Evolutionary conservation across 2,329 filamentous ascomycete genomes (phyloP).

Genomic region (Incumbomyces lentus): DNA sequence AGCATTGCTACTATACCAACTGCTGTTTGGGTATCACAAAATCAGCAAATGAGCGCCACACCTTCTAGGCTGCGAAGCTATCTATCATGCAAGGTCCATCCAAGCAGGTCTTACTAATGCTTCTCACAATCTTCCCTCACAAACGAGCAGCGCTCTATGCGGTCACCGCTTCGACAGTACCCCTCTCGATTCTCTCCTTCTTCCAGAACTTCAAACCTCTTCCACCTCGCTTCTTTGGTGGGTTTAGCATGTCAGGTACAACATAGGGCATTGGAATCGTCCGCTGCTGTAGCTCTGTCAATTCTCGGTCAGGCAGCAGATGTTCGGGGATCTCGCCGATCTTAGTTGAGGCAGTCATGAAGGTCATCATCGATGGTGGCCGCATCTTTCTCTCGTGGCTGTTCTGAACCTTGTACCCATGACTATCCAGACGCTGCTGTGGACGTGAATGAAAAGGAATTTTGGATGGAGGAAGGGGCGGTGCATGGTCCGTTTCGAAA

Average conservation of each 20-base stretch:
- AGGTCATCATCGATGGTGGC: constrained; percentile 18
- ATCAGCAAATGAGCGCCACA: not conserved
- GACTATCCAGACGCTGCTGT: not conserved
- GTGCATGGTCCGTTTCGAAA: not conserved
- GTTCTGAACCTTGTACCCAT: not conserved
- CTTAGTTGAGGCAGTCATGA: constrained; percentile 61
- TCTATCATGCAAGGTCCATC: not conserved
- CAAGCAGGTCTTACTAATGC: too few relatives aligned
- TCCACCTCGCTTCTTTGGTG: constrained; percentile 9
- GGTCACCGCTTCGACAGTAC: not conserved
- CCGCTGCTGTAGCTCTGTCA: constrained; percentile 6
- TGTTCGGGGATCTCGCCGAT: constrained; percentile 45
- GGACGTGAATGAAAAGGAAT: constrained; percentile 10
- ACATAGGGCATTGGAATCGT: constrained; percentile 10
- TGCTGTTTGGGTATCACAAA: too few relatives aligned
- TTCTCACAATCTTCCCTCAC: too few relatives aligned
- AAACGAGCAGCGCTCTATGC: too few relatives aligned
- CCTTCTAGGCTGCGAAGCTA: constrained; percentile 2
- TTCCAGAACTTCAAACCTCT: constrained; percentile 20
- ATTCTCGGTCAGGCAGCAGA: constrained; percentile 5
- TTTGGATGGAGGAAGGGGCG: constrained; percentile 7
- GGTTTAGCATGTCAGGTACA: constrained; percentile 14
- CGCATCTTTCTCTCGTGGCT: constrained; percentile 2
- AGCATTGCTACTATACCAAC: too few relatives aligned
- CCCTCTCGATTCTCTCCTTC: not conserved